These are phyloP conservation scores for Casuarina glauca DNA, from an alignment of 306 rosid genomes.

Conservation along the genomic window DNA sequence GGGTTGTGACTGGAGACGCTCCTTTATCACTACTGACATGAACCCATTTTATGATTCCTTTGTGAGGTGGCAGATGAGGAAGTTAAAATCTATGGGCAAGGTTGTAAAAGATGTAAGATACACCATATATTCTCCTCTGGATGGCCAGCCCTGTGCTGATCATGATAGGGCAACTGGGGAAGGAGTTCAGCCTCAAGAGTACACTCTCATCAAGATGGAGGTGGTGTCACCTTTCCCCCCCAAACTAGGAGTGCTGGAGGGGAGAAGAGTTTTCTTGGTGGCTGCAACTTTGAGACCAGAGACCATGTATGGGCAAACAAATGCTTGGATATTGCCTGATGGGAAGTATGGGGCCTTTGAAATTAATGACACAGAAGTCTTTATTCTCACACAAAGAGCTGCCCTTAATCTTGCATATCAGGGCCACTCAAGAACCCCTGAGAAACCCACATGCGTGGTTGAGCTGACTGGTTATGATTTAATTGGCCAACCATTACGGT, in stretches of 20 bases:
- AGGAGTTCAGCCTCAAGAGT: slow-evolving; percentile 97
- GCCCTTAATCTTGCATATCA: slow-evolving; percentile 95
- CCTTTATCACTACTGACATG: slow-evolving; percentile 74
- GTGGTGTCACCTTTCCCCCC: slow-evolving; percentile 65
- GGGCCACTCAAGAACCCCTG: slow-evolving; percentile 59
- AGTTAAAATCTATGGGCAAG: slow-evolving; percentile 77
- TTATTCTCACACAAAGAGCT: slow-evolving; percentile 63
- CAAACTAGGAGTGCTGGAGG: slow-evolving; percentile 65
- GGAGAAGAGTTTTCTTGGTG: slow-evolving; percentile 72
- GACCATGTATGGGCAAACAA: slow-evolving; percentile 98
- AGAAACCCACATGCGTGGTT: slow-evolving; percentile 73
- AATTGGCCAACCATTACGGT: slow-evolving; percentile 85
- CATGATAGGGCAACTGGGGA: slow-evolving; percentile 95
- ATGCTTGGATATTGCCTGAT: slow-evolving; percentile 95
- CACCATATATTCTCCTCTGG: slow-evolving; percentile 77
- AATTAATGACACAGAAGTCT: slow-evolving; percentile 75
- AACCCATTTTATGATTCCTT: slow-evolving; percentile 81
- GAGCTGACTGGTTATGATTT: slow-evolving; percentile 78
- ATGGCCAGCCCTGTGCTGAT: slow-evolving; percentile 98
- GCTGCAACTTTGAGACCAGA: slow-evolving; percentile 96
- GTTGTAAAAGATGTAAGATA: slow-evolving; percentile 93
- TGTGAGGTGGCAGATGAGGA: slow-evolving; percentile 96
- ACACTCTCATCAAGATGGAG: slow-evolving; percentile 90
- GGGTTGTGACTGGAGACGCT: slow-evolving; percentile 94
- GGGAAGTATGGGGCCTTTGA: slow-evolving; percentile 93